Conservation (phyloP, 2,329 filamentous ascomycete genomes). For the Talaromyces sp. region DNA sequence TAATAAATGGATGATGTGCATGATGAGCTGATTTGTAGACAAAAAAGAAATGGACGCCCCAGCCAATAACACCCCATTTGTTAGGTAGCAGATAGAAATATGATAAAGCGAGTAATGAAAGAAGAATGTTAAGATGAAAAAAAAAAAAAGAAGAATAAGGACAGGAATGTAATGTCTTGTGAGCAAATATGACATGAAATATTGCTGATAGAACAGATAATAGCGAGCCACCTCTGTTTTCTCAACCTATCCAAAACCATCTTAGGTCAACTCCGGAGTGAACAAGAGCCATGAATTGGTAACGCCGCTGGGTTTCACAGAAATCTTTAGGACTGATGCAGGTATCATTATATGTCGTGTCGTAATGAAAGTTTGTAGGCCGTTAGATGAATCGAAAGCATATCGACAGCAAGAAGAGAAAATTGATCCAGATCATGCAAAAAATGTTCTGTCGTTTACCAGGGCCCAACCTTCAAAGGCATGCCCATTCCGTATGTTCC, state of each 20-base stretch:
- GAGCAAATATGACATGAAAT: not conserved
- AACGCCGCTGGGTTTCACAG: slow-evolving; percentile 38
- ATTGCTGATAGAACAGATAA: not conserved
- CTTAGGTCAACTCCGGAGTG: slow-evolving; percentile 21
- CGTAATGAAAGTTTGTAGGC: slow-evolving; percentile 18
- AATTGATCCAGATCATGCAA: slow-evolving; percentile 8
- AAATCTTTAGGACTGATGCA: slow-evolving; percentile 42
- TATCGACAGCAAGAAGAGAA: slow-evolving; percentile 13
- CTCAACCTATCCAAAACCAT: slow-evolving; percentile 13
- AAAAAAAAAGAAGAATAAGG: not conserved
- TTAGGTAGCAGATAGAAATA: not conserved
- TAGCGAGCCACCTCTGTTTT: not conserved
- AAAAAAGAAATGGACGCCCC: not conserved
- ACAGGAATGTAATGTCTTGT: slow-evolving; percentile 4
- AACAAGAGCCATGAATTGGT: slow-evolving; percentile 18
- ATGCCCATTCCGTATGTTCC: slow-evolving; percentile 56
- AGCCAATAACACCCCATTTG: not conserved
- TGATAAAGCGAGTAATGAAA: not conserved
- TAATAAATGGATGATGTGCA: slow-evolving; percentile 6
- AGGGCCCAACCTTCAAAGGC: slow-evolving; percentile 55
- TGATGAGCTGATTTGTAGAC: not conserved
- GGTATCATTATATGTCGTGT: slow-evolving; percentile 47
- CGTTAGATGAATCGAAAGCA: slow-evolving; percentile 18
- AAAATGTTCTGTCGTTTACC: slow-evolving; percentile 37
- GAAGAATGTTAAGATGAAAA: not conserved